Conservation (phyloP, 495 filamentous ascomycete genomes). For the Penicillium angulare region DNA sequence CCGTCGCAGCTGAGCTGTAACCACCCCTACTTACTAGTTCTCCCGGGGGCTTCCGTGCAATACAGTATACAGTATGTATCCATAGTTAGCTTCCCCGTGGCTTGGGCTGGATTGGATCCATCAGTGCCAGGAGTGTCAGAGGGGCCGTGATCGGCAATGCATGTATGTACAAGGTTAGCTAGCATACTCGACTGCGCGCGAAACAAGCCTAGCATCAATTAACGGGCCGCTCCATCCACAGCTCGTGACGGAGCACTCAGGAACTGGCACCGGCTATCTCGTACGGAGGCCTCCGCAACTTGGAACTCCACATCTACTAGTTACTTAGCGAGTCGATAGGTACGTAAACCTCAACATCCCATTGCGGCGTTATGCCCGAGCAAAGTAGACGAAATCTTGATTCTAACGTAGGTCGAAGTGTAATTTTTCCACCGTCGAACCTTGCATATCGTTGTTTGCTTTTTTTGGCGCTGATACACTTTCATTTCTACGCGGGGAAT, state of each 20-base stretch:
- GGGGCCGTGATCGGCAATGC: conserved; percentile 6
- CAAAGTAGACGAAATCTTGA: not conserved
- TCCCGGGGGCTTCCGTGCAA: conserved; percentile 7
- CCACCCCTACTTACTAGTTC: not conserved
- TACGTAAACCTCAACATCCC: not conserved
- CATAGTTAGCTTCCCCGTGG: not conserved
- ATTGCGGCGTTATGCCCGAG: not conserved
- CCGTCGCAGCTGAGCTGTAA: conserved; percentile 12
- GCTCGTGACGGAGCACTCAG: not conserved
- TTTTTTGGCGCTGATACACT: not conserved
- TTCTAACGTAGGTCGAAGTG: not conserved
- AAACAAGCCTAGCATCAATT: not conserved
- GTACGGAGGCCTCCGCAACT: not conserved
- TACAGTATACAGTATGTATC: too few relatives aligned
- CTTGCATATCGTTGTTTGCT: not conserved
- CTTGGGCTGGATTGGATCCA: not conserved
- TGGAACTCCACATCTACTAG: not conserved
- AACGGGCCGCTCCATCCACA: conserved; percentile 1
- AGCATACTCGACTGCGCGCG: not conserved
- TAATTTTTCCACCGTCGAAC: conserved; percentile 1
- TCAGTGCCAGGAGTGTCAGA: not conserved
- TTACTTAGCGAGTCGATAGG: not conserved
- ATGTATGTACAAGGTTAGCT: not conserved
- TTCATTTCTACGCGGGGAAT: not conserved
- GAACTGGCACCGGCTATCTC: too few relatives aligned